Evolutionary conservation across 768 basidiomycete genomes (phyloP).

Genomic region (Cystobasidium onofrii): DNA sequence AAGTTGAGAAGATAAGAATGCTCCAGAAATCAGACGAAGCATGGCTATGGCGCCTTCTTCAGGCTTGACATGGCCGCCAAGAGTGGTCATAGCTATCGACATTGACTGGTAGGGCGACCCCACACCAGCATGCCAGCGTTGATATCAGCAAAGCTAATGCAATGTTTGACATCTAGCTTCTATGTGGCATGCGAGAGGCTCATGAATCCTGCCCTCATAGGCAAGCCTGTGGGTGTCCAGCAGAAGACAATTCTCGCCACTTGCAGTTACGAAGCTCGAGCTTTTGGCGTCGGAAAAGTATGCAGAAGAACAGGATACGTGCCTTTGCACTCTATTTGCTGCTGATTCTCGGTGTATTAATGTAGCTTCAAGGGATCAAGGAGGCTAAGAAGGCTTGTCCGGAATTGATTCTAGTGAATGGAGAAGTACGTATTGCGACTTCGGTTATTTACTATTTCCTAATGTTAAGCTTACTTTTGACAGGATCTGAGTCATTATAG

Average conservation of each 20-base stretch:
- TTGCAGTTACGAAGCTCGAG: slow-evolving; percentile 39
- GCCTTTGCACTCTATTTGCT: neutral
- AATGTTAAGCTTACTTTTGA: no score
- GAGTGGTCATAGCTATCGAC: slow-evolving; percentile 16
- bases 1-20: no score
- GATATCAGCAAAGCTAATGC: no score
- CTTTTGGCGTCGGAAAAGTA: slow-evolving; percentile 38
- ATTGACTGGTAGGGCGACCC: slow-evolving; percentile 15
- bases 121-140: no score
- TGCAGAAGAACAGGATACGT: neutral
- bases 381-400: slow-evolving; percentile 36
- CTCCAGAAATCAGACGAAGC: neutral
- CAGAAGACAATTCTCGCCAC: slow-evolving; percentile 40
- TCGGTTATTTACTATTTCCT: no score
- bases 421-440: slow-evolving; percentile 11
- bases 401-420: slow-evolving; percentile 38
- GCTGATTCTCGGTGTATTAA: no score
- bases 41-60: neutral
- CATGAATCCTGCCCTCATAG: slow-evolving; percentile 33
- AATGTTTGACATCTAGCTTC: slow-evolving; percentile 33
- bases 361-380: slow-evolving; percentile 18
- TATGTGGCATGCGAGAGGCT: slow-evolving; percentile 37
- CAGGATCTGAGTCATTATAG: slow-evolving; percentile 40
- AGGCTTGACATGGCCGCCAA: neutral
- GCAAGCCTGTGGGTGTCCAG: slow-evolving; percentile 36